Evolutionary conservation across 768 basidiomycete genomes (phyloP).

Genomic region (Clitopilus passeckerianus): DNA sequence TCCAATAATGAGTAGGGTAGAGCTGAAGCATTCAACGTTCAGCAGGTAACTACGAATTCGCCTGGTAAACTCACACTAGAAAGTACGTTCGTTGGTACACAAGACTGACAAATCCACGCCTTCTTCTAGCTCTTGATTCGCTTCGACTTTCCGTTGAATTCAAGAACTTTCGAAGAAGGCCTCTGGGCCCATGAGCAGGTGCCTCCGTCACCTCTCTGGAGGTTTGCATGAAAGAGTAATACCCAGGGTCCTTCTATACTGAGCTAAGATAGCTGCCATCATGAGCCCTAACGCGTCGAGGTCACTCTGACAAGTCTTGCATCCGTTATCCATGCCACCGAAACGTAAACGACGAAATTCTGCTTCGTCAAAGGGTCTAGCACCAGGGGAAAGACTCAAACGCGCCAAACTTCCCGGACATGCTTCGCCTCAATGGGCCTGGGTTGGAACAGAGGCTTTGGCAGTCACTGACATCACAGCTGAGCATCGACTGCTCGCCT

Average conservation of each 20-base stretch:
- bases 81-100: not conserved
- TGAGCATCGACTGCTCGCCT: slow-evolving; percentile 63
- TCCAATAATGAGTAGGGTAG: slow-evolving; percentile 55
- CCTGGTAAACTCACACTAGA: not conserved
- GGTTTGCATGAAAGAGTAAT: not conserved
- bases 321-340: slow-evolving; percentile 35
- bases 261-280: not conserved
- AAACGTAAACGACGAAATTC: slow-evolving; percentile 57
- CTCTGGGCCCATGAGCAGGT: not conserved
- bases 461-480: slow-evolving; percentile 54
- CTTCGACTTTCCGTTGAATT: not conserved
- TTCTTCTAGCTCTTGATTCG: not conserved
- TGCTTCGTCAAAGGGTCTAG: slow-evolving; percentile 43
- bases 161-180: not conserved
- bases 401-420: slow-evolving; percentile 45
- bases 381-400: slow-evolving; percentile 60
- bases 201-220: not conserved
- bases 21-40: slow-evolving; percentile 29
- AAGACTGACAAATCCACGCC: not conserved
- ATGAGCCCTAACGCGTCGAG: not conserved
- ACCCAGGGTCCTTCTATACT: not conserved
- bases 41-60: slow-evolving; percentile 4
- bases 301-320: slow-evolving; percentile 6
- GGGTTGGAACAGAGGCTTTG: slow-evolving; percentile 68
- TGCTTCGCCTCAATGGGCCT: slow-evolving; percentile 62